These are phyloP conservation scores for Fibroporia radiculosa DNA, from an alignment of 768 basidiomycete genomes.

Conservation along the genomic window DNA sequence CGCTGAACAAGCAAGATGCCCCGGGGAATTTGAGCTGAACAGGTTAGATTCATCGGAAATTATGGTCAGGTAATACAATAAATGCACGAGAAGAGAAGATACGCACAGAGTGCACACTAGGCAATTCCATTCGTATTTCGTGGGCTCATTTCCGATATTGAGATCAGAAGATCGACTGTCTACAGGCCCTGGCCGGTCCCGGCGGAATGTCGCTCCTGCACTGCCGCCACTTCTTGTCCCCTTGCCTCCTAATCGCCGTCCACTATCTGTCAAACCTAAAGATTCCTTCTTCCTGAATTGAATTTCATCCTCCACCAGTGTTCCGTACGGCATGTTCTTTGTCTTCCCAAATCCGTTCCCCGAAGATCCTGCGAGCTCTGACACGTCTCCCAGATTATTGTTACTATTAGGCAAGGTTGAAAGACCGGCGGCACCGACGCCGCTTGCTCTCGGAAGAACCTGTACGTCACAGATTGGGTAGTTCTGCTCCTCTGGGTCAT, in stretches of 20 bases:
- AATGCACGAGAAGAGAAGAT: neutral
- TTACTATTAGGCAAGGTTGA: neutral
- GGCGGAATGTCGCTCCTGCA: no score
- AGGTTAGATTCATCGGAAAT: slow-evolving; percentile 1
- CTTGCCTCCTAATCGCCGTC: slow-evolving; percentile 11
- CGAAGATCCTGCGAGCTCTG: neutral
- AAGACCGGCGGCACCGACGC: slow-evolving; percentile 1
- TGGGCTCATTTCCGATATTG: no score
- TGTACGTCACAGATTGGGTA: slow-evolving; percentile 7
- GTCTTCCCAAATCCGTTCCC: neutral
- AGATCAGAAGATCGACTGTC: no score
- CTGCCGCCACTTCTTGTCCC: no score
- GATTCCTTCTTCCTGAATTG: slow-evolving; percentile 36
- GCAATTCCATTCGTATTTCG: slow-evolving; percentile 39
- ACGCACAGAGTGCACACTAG: slow-evolving; percentile 53
- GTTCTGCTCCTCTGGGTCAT: slow-evolving; percentile 1
- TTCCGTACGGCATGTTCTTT: slow-evolving; percentile 12
- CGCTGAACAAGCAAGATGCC: slow-evolving; percentile 53
- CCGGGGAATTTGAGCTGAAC: slow-evolving; percentile 41
- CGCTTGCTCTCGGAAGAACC: neutral
- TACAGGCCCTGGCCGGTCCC: no score
- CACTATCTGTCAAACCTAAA: slow-evolving; percentile 27
- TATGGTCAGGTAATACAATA: no score
- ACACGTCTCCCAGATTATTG: neutral
- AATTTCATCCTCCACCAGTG: slow-evolving; percentile 30